A percentile compares a stretch with the other conserved stretches of the same genome.
phyloP scores from a whole-genome alignment of 2,329 filamentous ascomycete species.

The Exophiala oligosperma region DNA sequence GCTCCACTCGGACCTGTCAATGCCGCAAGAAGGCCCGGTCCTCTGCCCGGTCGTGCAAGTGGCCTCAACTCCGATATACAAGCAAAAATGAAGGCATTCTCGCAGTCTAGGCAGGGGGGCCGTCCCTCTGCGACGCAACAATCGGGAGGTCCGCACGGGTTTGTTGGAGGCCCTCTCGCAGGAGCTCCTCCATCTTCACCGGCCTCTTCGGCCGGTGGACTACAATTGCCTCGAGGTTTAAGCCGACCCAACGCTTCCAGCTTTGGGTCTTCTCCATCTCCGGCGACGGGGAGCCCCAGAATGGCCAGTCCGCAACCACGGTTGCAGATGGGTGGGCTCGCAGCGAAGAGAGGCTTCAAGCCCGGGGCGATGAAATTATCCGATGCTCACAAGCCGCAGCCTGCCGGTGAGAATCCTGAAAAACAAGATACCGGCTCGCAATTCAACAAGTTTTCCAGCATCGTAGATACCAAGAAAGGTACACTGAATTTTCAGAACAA shows the following conservation, averaged over 20 bases:
- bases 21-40: conserved; percentile 58
- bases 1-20: conserved; percentile 77
- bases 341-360: conserved; percentile 49
- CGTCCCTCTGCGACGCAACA: conserved; percentile 36
- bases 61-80: conserved; percentile 64
- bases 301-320: conserved; percentile 34
- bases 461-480: conserved; percentile 87
- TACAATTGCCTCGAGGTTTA: conserved; percentile 18
- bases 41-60: conserved; percentile 46
- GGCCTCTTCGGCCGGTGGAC: conserved; percentile 10
- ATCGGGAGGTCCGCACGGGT: neutral
- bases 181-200: conserved; percentile 28
- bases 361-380: conserved; percentile 47
- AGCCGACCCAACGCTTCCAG: conserved; percentile 36
- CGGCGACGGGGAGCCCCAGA: conserved; percentile 39
- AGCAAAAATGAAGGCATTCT: conserved; percentile 69
- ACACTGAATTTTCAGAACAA: conserved; percentile 92
- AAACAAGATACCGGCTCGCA: conserved; percentile 41
- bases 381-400: conserved; percentile 52
- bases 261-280: conserved; percentile 45
- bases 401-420: conserved; percentile 20
- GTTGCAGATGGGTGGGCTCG: conserved; percentile 41
- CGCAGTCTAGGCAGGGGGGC: conserved; percentile 63
- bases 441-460: conserved; percentile 73
- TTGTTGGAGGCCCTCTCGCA: conserved; percentile 32